A percentile compares a stretch with the other conserved stretches of the same genome.
These are phyloP conservation scores for Gastrodia elata DNA, from an alignment of 106 monocot species.

Conservation along the genomic window DNA sequence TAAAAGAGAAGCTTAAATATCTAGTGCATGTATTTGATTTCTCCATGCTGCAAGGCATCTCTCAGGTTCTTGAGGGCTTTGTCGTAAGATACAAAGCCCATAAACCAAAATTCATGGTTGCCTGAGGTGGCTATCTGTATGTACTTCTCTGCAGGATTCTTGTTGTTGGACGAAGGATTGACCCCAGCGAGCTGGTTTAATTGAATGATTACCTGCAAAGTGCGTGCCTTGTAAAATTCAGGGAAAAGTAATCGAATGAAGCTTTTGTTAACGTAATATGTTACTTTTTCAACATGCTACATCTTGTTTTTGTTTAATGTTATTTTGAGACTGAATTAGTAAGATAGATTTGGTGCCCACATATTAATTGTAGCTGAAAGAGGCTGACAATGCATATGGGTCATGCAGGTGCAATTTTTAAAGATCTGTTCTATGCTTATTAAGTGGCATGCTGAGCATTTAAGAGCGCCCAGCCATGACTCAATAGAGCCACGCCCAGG, in stretches of 20 bases:
- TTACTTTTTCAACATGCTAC: too few relatives aligned
- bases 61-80: conserved; percentile 76
- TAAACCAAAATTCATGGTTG: conserved; percentile 85
- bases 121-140: conserved; percentile 65
- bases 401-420: too few relatives aligned
- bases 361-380: too few relatives aligned
- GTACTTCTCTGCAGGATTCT: conserved; percentile 64
- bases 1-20: not conserved
- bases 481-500: too few relatives aligned
- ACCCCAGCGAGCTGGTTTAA: conserved; percentile 49
- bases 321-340: too few relatives aligned
- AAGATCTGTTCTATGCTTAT: too few relatives aligned
- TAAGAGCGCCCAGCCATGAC: too few relatives aligned
- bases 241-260: not conserved
- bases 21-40: not conserved
- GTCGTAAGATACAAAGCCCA: conserved; percentile 90
- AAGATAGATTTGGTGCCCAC: too few relatives aligned
- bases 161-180: conserved; percentile 38
- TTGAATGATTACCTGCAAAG: conserved; percentile 51
- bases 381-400: too few relatives aligned
- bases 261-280: not conserved
- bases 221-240: not conserved
- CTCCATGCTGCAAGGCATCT: conserved; percentile 31
- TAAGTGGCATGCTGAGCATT: too few relatives aligned
- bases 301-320: too few relatives aligned